Base-by-base conservation (phyloP, 1,139 yeast species). In the Geotrichum cucujoidarum region DNA sequence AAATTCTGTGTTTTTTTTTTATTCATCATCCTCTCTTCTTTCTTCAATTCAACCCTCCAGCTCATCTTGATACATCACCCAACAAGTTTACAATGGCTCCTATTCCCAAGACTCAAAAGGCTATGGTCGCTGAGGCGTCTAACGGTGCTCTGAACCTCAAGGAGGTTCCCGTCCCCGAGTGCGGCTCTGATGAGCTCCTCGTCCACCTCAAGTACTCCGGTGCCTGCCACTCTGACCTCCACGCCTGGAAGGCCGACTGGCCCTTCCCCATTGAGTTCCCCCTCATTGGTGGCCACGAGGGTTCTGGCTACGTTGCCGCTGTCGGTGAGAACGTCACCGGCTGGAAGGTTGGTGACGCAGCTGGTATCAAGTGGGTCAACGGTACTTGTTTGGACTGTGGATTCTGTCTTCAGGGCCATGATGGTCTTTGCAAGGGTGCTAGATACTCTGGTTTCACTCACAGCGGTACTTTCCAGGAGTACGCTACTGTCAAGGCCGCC, bases 391-490 rank as follows among this genome's bases (percentile, higher is more conserved):
- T 53, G n/a, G 59, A 55, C 43, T 59, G 62, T 46, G 18, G 51
- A 39, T 22, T 58, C 60, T 48, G 49, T 18, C 42, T 40, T 13
- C 53, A 53, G 8, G 59, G 55, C 25, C 54, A 55, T 18, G 61
- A 58, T 37, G 53, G 50, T 3, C 49, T 41, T 41, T 59, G 61
- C 43, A 39, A 45, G 21, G 43, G 52, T 8, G 43, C 51, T 3
- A 40, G 50, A 14, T 55, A 43, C 42, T 54, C 84, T 21, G 88
- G 89, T 56, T 79, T 78, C 70, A 78, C 83, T 31, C 81, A 77
- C 63, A 85, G 81, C 63, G 89, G 89, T 57, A 77, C 87, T 29
- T 82, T 82, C 79, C 87, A 81, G 67, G 83, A 82, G 66, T 82
- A 81, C 64, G 83, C 85, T 40, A 78, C 84, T 53, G 86, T 89